Conservation (phyloP, 208 protist species). For the Strigomonas culicis region DNA sequence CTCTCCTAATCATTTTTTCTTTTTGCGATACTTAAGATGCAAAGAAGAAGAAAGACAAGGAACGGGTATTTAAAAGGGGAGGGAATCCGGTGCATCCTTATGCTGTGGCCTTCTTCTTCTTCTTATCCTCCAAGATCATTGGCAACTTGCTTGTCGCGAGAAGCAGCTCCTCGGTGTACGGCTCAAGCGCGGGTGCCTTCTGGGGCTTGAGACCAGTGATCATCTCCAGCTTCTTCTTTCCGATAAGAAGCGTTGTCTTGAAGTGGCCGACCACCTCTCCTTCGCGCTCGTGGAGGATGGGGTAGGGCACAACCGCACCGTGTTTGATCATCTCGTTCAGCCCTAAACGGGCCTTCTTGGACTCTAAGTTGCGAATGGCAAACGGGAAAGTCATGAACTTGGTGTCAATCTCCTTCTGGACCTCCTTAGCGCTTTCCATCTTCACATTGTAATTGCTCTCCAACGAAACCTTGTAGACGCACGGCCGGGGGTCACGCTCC, state of each 20-base stretch:
- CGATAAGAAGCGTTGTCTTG: constrained; percentile 90
- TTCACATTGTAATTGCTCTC: constrained; percentile 96
- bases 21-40: not conserved
- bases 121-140: constrained; percentile 86
- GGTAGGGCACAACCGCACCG: constrained; percentile 95
- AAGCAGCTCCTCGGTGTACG: constrained; percentile 88
- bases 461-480: constrained; percentile 95
- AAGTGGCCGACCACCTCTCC: constrained; percentile 92
- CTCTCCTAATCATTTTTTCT: not conserved
- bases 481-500: constrained; percentile 85
- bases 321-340: constrained; percentile 96
- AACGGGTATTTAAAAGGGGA: constrained; percentile 11
- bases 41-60: not conserved
- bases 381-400: constrained; percentile 96
- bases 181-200: constrained; percentile 65
- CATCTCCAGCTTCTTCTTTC: constrained; percentile 84
- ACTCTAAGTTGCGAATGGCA: constrained; percentile 90
- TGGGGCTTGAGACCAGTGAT: constrained; percentile 88
- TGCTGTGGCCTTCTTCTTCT: constrained; percentile 45
- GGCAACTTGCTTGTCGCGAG: constrained; percentile 75
- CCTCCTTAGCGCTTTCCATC: constrained; percentile 95
- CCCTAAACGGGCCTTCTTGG: constrained; percentile 93
- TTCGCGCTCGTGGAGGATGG: constrained; percentile 94
- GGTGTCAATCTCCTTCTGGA: constrained; percentile 94
- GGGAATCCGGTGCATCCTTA: not conserved